Base-by-base conservation (phyloP, 345 rosid species). In the Gossypium ekmanianum region DNA sequence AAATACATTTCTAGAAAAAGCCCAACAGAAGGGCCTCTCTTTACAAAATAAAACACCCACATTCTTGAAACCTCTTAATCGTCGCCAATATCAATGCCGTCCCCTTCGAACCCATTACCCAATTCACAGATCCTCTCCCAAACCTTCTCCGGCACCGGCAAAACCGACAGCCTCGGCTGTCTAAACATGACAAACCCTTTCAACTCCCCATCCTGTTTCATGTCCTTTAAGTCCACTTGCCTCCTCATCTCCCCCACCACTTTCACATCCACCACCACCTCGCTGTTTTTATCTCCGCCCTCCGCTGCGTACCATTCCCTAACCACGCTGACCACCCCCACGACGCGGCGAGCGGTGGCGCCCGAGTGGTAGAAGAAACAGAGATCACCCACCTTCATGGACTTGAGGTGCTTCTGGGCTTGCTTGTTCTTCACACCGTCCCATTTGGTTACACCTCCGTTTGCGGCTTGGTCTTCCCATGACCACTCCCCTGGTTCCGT, bases 291-390 rank as follows among this genome's bases (percentile, higher is more conserved):
- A 6, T 64, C 85, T 4, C 11, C 7, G 18, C 56, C n/a, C 43
- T 72, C 87, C 17, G 11, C 51, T 3, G 73, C 57, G 82, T 89
- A 91, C 93, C 94, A 91, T 56, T 91, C 92, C 51, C 85, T 87
- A 7, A 74, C n/a, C 50, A 93, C 94, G 29, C 78, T 78, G 20
- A 95, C 98, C 0, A 91, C 97, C 9, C 99, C 98, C 5, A 91
- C 94, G 59, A 93, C 81, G 64, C 90, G 88, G 45, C 97, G 96
- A 3, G 92, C 75, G 26, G 74, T 83, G 70, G 88, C 68, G 2
- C 99, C 98, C 1, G 98, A 92, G 82, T 95, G 99, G 90, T 95
- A 93, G 82, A 91, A 95, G 88, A 93, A 88, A 82, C 99, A 89
- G 58, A 90, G 94, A 43, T 95, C 98, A 26, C 81, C 57, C 29